Evolutionary conservation across 164 flowering plant genomes (phyloP).

Genomic region (Aristolochia contorta): DNA sequence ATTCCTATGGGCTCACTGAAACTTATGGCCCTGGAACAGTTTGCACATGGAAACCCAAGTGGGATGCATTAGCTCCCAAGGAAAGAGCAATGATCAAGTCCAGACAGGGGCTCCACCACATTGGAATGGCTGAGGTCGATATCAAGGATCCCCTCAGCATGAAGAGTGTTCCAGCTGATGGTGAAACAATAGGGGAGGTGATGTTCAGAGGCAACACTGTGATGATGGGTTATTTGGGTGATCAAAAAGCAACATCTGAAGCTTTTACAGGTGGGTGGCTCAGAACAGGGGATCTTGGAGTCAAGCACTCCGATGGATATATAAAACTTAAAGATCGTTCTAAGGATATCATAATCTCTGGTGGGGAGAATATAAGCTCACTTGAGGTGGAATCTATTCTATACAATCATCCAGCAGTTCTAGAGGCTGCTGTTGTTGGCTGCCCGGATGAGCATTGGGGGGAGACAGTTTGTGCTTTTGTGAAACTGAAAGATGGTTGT

Average conservation of each 20-base stretch:
- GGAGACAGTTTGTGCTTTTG: conserved; percentile 56
- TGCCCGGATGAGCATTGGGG: conserved; percentile 28
- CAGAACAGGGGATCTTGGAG: conserved; percentile 48
- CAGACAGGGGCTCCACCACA: conserved; percentile 25
- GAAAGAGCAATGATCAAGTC: conserved; percentile 17
- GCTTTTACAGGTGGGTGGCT: conserved; percentile 62
- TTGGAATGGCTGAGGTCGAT: conserved; percentile 44
- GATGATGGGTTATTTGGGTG: conserved; percentile 59
- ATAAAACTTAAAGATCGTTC: conserved; percentile 52
- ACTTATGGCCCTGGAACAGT: conserved; percentile 48
- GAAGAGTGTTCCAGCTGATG: conserved; percentile 53
- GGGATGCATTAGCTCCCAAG: conserved; percentile 19
- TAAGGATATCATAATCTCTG: conserved; percentile 33
- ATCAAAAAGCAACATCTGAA: conserved; percentile 30
- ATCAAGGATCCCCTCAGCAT: conserved; percentile 51
- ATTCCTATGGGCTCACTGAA: conserved; percentile 70
- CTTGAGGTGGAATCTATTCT: conserved; percentile 55
- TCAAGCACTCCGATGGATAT: conserved; percentile 38
- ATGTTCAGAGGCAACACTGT: conserved; percentile 66
- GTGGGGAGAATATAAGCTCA: conserved; percentile 41
- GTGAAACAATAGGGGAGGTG: conserved; percentile 57
- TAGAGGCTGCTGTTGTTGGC: conserved; percentile 69
- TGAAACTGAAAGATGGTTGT: conserved; percentile 38
- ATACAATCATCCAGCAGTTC: conserved; percentile 37
- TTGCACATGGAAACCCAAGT: conserved; percentile 34